phyloP scores from a whole-genome alignment of 352 stramenopile species.

The Vaucheria bursata region DNA sequence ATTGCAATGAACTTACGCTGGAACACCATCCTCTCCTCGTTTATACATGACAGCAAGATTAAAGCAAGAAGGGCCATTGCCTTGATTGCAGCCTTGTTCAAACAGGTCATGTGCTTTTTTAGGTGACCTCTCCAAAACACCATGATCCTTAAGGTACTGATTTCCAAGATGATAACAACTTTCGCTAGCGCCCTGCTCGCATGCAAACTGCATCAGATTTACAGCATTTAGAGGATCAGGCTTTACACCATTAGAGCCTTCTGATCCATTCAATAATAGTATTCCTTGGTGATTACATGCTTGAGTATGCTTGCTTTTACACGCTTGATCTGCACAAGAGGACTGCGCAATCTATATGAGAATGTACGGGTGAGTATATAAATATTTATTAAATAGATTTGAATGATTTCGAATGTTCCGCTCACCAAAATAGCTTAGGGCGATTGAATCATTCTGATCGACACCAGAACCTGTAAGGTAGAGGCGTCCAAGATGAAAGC shows the following conservation, averaged over 20 bases:
- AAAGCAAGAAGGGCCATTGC: slow-evolving; percentile 51
- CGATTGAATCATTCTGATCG: slow-evolving; percentile 38
- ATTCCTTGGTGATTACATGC: slow-evolving; percentile 34
- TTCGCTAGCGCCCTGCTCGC: slow-evolving; percentile 45
- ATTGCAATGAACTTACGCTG: slow-evolving; percentile 20
- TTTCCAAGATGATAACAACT: slow-evolving; percentile 46
- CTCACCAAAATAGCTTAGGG: slow-evolving; percentile 40
- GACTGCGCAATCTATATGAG: too few species aligned
- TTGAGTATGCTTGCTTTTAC: slow-evolving; percentile 22
- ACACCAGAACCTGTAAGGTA: slow-evolving; percentile 29
- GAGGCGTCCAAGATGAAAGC: slow-evolving; percentile 46
- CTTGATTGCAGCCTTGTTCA: slow-evolving; percentile 41
- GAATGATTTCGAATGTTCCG: not conserved
- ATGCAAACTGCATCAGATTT: slow-evolving; percentile 41
- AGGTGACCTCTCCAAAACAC: slow-evolving; percentile 29
- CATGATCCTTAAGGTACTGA: slow-evolving; percentile 46
- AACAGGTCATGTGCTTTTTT: slow-evolving; percentile 30
- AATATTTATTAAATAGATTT: not conserved
- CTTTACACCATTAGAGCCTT: slow-evolving; percentile 9
- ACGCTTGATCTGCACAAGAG: slow-evolving; percentile 31
- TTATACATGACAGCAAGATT: slow-evolving; percentile 55
- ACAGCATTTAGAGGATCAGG: slow-evolving; percentile 45
- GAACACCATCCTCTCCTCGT: slow-evolving; percentile 46
- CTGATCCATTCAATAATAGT: slow-evolving; percentile 24
- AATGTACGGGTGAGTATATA: too few species aligned